Evolutionary conservation across 768 basidiomycete genomes (phyloP), one percentile per base, ranked within the genome.

Genomic region (Tulasnella sp.): DNA sequence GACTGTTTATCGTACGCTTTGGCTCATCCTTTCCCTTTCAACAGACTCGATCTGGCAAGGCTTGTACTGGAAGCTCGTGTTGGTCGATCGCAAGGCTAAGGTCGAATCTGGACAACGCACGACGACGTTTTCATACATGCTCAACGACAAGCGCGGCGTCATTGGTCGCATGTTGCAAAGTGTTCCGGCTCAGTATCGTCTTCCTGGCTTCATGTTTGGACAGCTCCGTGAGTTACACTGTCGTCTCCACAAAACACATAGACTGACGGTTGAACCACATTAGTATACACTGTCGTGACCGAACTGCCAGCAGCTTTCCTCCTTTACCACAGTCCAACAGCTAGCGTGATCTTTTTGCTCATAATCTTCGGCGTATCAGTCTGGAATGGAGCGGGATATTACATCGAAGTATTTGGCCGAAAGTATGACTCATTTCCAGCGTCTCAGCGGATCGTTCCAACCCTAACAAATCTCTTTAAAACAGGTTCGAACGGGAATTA

Each of bases 371-470:
- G 88, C 19, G 93, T 95, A 67, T 92, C 92, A 77, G 94, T 92
- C 0, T 99, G 96, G 96, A 99, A 98, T 81, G 96, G 96, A 12
- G 95, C 93, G 31, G 93, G 93, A 1, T 97, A 91, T 85, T 97
- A 97, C 82, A 96, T 97, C 74, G 96, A 97, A 76, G 96, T 97
- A 25, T 97, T 97, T 81, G 96, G 96, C 37, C 89, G 96, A 84
- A 97, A 97, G 96, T 96, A 78, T 34, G 76, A 77, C 11, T 49
- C 67, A 78, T 34, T 19, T 29, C 38, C 12, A 75, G 25, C 36
- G 74, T 76, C 67, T 22, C 39, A 37, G 17, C 68, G 36, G 69
- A 80, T 68, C 74, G 29, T 37, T 29, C 77, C 72, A 74, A 58
- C 78, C 15, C 78, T 77, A n/a, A 25, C 76, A 38, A n/a, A n/a